Conservation (phyloP, 345 rosid species). For the Pseudoturritis turrita region DNA sequence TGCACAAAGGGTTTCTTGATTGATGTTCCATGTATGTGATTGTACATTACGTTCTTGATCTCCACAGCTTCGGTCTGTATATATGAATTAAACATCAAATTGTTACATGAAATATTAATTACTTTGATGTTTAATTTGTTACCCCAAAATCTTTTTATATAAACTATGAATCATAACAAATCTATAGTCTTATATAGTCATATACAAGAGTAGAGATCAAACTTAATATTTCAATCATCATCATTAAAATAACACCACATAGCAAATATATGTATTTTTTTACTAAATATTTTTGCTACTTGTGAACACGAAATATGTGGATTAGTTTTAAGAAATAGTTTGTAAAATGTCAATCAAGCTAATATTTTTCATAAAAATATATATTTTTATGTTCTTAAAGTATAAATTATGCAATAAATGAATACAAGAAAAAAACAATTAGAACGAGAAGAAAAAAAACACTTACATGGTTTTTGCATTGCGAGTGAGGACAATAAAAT, state of each 20-base stretch:
- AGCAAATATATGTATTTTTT: too few species aligned
- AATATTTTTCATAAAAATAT: not conserved
- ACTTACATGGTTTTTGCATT: slow-evolving; percentile 41
- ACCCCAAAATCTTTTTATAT: not conserved
- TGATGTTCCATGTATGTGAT: slow-evolving; percentile 37
- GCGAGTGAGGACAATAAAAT: slow-evolving; percentile 41
- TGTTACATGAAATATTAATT: not conserved
- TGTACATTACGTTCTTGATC: slow-evolving; percentile 26
- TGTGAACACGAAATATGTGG: not conserved
- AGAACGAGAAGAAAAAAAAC: not conserved
- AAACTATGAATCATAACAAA: not conserved
- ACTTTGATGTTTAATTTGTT: not conserved
- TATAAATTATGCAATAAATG: not conserved
- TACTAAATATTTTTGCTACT: too few species aligned
- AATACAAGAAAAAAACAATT: not conserved
- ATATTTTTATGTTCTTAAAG: not conserved
- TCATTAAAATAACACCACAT: not conserved
- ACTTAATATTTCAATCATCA: not conserved
- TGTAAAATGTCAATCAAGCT: not conserved
- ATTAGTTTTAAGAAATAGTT: not conserved
- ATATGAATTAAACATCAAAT: not conserved
- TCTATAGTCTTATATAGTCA: not conserved
- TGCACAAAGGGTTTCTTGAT: slow-evolving; percentile 14
- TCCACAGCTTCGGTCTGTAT: slow-evolving; percentile 42
- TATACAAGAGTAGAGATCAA: not conserved